Evolutionary conservation across 176 grass and related monocot genomes (phyloP).

Genomic region (Avena sativa): DNA sequence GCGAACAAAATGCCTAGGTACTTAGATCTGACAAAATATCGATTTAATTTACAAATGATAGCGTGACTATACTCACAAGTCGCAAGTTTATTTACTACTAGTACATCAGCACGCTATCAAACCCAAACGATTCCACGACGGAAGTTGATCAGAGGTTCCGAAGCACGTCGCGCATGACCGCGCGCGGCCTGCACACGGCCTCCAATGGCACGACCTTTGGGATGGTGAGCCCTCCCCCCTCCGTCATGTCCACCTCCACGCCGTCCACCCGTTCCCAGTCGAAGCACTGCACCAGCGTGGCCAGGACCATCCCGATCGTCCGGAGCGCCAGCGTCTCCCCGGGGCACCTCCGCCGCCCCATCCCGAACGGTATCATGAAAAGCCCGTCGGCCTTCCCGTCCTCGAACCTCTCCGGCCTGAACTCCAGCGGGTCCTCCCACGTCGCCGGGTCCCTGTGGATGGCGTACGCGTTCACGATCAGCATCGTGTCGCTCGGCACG

Average conservation of each 20-base stretch:
- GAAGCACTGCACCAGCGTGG: conserved; percentile 70
- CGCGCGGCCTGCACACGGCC: conserved; percentile 48
- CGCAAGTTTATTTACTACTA: conserved; percentile 15
- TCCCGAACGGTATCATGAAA: conserved; percentile 67
- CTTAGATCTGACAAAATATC: no score
- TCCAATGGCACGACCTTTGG: conserved; percentile 51
- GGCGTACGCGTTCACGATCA: conserved; percentile 69
- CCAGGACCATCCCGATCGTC: conserved; percentile 45
- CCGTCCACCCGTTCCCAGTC: conserved; percentile 54
- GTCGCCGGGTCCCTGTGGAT: conserved; percentile 57
- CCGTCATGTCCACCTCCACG: conserved; percentile 58
- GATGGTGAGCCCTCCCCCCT: conserved; percentile 44
- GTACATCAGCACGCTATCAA: not conserved
- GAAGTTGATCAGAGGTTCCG: conserved; percentile 11
- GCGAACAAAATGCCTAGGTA: no score
- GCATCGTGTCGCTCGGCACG: conserved; percentile 53
- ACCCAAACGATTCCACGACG: not conserved
- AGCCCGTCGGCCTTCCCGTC: conserved; percentile 19
- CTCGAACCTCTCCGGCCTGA: conserved; percentile 68
- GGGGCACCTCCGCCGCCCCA: conserved; percentile 67
- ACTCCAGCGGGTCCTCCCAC: conserved; percentile 53
- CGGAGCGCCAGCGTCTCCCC: conserved; percentile 66
- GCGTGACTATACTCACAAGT: not conserved
- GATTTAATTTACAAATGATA: no score
- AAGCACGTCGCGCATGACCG: conserved; percentile 39